phyloP scores from a whole-genome alignment of 2,329 filamentous ascomycete species.

The Fusarium napiforme region DNA sequence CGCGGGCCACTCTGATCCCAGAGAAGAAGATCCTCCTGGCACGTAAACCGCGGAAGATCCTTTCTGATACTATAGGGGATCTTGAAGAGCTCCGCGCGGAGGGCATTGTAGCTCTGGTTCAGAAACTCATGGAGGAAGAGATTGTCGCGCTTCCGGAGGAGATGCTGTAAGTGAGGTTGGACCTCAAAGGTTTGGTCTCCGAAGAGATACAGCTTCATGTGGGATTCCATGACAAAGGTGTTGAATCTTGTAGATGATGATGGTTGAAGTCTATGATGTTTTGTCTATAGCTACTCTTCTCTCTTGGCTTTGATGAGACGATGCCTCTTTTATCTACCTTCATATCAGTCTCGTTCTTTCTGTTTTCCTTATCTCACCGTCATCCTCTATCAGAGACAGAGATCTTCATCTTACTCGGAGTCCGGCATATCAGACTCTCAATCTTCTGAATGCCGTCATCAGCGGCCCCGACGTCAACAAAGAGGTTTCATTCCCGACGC shows the following conservation, averaged over 20 bases:
- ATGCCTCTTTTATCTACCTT: slow-evolving; percentile 12
- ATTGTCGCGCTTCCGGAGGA: slow-evolving; percentile 36
- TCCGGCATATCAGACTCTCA: slow-evolving; percentile 1
- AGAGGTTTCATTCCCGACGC: neutral
- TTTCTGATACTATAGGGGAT: slow-evolving; percentile 22
- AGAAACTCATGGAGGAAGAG: slow-evolving; percentile 37
- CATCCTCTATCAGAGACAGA: neutral
- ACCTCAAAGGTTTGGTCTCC: slow-evolving; percentile 38
- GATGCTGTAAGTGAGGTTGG: slow-evolving; percentile 22
- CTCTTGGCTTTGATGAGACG: neutral
- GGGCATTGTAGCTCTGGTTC: slow-evolving; percentile 28
- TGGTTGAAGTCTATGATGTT: slow-evolving; percentile 21
- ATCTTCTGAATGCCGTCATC: neutral
- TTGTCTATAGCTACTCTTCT: slow-evolving; percentile 5
- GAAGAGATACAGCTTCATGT: slow-evolving; percentile 32
- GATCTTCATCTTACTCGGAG: neutral
- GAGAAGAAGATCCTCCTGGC: slow-evolving; percentile 29
- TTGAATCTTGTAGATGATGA: slow-evolving; percentile 29
- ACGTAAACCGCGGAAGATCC: slow-evolving; percentile 34
- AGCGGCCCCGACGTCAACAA: neutral
- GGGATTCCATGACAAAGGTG: slow-evolving; percentile 28
- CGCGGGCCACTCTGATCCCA: slow-evolving; percentile 34
- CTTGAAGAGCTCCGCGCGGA: slow-evolving; percentile 29
- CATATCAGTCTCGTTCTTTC: neutral
- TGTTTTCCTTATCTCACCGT: neutral